Percentiles rank a stretch among this genome's conserved stretches.
phyloP scores from a whole-genome alignment of 176 grass and related monocot species.

The Aegilops speltoides region DNA sequence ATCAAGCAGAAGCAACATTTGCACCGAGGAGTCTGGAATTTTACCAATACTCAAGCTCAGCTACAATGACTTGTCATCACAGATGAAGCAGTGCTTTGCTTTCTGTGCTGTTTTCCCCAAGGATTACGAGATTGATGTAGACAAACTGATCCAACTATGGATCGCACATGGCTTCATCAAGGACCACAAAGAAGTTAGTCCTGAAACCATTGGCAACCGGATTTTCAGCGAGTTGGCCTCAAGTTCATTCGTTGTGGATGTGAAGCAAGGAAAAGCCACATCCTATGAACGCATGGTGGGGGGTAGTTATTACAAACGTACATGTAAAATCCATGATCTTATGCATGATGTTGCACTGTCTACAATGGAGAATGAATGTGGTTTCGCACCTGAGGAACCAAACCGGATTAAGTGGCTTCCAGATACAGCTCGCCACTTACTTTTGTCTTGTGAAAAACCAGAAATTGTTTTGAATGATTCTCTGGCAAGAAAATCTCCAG shows the following conservation, averaged over 20 bases:
- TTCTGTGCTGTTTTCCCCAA: not conserved
- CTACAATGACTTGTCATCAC: slow-evolving; percentile 2
- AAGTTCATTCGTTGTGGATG: not conserved
- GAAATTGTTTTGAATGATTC: not conserved
- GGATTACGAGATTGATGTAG: not conserved
- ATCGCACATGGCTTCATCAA: not conserved
- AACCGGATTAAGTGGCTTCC: not conserved
- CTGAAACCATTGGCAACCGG: not conserved
- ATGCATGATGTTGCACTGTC: slow-evolving; percentile 2
- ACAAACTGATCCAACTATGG: not conserved
- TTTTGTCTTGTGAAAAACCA: not conserved
- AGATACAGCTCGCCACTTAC: not conserved
- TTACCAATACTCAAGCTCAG: slow-evolving; percentile 8
- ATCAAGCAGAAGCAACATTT: not conserved
- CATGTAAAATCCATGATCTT: slow-evolving; percentile 1
- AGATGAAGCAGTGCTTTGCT: not conserved
- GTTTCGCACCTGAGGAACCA: not conserved
- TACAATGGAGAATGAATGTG: not conserved
- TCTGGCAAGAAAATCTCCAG: not conserved
- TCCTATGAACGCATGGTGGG: not conserved
- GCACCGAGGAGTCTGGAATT: not conserved
- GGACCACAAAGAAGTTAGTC: not conserved
- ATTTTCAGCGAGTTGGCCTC: not conserved
- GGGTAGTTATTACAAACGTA: not conserved
- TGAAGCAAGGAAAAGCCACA: not conserved